These are phyloP conservation scores for Stemphylium vesicarium DNA, from an alignment of 2,329 filamentous ascomycete species.

Conservation along the genomic window DNA sequence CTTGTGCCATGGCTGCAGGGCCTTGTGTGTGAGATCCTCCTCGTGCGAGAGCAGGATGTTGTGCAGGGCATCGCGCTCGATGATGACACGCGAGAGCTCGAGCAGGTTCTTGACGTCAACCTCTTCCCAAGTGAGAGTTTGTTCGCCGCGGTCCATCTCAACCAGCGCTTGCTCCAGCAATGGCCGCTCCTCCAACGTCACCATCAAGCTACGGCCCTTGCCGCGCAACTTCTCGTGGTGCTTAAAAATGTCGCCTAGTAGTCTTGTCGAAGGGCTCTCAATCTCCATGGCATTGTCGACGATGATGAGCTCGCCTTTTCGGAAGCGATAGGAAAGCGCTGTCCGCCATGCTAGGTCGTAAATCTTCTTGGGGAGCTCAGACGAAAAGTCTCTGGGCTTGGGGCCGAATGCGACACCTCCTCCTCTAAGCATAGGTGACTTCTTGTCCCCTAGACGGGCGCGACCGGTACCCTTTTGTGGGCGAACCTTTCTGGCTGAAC, in stretches of 20 bases:
- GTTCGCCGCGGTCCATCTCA: slow-evolving; percentile 70
- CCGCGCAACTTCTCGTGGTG: slow-evolving; percentile 63
- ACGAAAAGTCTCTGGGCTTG: slow-evolving; percentile 87
- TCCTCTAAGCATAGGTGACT: slow-evolving; percentile 81
- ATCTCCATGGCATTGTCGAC: slow-evolving; percentile 81
- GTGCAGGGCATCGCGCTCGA: slow-evolving; percentile 82
- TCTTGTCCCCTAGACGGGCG: slow-evolving; percentile 80
- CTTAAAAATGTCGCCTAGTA: slow-evolving; percentile 71
- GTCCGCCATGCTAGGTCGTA: slow-evolving; percentile 97
- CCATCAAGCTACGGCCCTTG: slow-evolving; percentile 37
- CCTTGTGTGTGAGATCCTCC: slow-evolving; percentile 36
- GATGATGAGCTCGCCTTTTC: slow-evolving; percentile 83
- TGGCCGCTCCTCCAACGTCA: slow-evolving; percentile 39
- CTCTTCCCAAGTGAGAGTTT: slow-evolving; percentile 72
- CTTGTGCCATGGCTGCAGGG: slow-evolving; percentile 31
- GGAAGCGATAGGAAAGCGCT: slow-evolving; percentile 89
- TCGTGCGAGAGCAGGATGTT: slow-evolving; percentile 64
- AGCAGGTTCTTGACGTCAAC: slow-evolving; percentile 96
- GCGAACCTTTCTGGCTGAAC: slow-evolving; percentile 80
- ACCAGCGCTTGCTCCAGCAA: slow-evolving; percentile 72
- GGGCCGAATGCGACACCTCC: slow-evolving; percentile 93
- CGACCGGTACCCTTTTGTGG: slow-evolving; percentile 85
- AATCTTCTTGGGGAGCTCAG: slow-evolving; percentile 81
- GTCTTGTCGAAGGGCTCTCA: slow-evolving; percentile 65
- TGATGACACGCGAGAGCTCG: slow-evolving; percentile 81